Conservation (phyloP, 2,329 filamentous ascomycete species). For the Xylaria sp. region DNA sequence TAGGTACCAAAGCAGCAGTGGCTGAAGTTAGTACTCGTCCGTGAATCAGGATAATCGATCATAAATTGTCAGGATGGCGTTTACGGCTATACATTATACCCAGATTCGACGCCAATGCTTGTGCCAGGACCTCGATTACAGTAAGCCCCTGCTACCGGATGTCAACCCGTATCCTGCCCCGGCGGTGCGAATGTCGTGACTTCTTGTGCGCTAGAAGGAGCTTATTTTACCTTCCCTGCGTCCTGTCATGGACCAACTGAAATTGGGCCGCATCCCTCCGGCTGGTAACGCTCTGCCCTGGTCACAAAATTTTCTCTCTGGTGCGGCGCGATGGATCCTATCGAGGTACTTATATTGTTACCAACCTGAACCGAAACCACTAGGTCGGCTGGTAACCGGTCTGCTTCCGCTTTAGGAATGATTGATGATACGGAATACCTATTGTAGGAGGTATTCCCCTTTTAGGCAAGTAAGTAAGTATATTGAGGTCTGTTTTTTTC, state of each 20-base stretch:
- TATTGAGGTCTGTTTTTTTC: constrained; percentile 1
- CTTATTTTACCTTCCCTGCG: constrained; percentile 27
- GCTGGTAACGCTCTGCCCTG: constrained; percentile 23
- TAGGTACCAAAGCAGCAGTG: too few species aligned
- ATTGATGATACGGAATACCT: not conserved
- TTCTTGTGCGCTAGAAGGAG: constrained; percentile 20
- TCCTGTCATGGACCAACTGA: constrained; percentile 12
- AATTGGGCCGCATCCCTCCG: constrained; percentile 30
- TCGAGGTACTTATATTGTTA: constrained; percentile 8
- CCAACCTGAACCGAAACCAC: constrained; percentile 4
- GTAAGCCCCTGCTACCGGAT: constrained; percentile 37
- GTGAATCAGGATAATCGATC: constrained; percentile 22
- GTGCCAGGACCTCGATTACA: constrained; percentile 22
- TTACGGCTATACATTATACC: constrained; percentile 23
- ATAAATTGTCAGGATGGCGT: constrained; percentile 33
- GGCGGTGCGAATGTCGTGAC: constrained; percentile 1
- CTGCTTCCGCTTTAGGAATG: constrained; percentile 25
- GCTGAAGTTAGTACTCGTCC: not conserved
- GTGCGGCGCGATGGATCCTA: constrained; percentile 27
- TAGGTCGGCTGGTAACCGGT: constrained; percentile 24
- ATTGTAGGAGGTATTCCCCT: constrained; percentile 13
- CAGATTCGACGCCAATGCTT: constrained; percentile 21
- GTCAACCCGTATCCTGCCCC: constrained; percentile 20
- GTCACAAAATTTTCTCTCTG: constrained; percentile 21
- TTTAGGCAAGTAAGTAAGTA: constrained; percentile 19